phyloP scores from a whole-genome alignment of 768 basidiomycete genomes.

The Amanita rubescens region DNA sequence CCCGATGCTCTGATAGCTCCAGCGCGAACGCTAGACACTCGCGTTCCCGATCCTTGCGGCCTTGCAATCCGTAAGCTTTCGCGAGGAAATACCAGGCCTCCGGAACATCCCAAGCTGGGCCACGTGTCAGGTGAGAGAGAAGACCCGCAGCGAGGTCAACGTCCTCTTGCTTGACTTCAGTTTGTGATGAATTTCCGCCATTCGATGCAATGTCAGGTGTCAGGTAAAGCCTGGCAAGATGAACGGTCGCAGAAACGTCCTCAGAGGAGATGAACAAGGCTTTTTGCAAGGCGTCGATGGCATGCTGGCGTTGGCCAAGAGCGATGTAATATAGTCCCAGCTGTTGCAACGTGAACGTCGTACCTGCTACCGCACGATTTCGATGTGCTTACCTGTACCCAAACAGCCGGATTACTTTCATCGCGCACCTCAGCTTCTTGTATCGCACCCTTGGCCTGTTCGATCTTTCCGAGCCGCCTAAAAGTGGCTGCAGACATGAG shows the following conservation, averaged over 20 bases:
- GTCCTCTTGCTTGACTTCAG: constrained; percentile 27
- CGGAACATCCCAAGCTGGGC: constrained; percentile 81
- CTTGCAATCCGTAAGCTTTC: constrained; percentile 71
- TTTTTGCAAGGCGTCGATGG: constrained; percentile 75
- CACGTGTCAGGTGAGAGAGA: constrained; percentile 68
- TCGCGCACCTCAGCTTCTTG: constrained; percentile 92
- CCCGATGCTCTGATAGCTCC: constrained; percentile 49
- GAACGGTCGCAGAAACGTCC: constrained; percentile 69
- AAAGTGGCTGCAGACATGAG: constrained; percentile 93
- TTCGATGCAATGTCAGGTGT: constrained; percentile 18
- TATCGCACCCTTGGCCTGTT: constrained; percentile 85
- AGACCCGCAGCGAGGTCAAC: constrained; percentile 80
- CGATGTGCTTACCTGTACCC: constrained; percentile 78
- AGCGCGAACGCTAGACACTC: constrained; percentile 73
- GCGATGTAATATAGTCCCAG: constrained; percentile 69
- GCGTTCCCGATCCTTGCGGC: constrained; percentile 58
- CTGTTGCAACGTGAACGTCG: constrained; percentile 27
- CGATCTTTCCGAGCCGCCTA: constrained; percentile 79
- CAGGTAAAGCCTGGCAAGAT: constrained; percentile 74
- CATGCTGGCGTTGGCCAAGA: constrained; percentile 48
- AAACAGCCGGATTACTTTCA: constrained; percentile 81
- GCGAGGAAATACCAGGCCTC: constrained; percentile 95
- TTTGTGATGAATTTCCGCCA: constrained; percentile 6
- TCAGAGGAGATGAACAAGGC: constrained; percentile 83
- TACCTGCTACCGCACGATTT: not conserved